Base-by-base conservation (phyloP, 306 rosid genomes). In the Mimosa bimucronata region DNA sequence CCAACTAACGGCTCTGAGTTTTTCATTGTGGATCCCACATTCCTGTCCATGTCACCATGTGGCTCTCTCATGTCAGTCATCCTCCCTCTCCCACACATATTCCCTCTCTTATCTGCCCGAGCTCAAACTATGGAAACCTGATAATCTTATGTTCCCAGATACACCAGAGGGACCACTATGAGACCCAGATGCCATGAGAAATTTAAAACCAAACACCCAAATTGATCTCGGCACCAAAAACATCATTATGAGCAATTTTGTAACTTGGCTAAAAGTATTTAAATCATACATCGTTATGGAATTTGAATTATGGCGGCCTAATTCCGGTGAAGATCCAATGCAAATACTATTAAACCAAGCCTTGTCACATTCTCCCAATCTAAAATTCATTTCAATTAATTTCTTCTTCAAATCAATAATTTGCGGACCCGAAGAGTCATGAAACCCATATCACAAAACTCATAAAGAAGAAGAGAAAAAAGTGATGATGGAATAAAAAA, bases 91-190 rank as follows among this genome's bases (percentile, higher is more conserved):
- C n/a, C n/a, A n/a, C n/a, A n/a, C n/a, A n/a, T n/a, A n/a, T n/a
- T n/a, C n/a, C n/a, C n/a, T n/a, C n/a, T n/a, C n/a, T n/a, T n/a
- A n/a, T n/a, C n/a, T n/a, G n/a, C n/a, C n/a, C n/a, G n/a, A n/a
- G n/a, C n/a, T n/a, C n/a, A n/a, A n/a, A n/a, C n/a, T n/a, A n/a
- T n/a, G n/a, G n/a, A n/a, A n/a, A n/a, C n/a, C n/a, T n/a, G n/a
- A 95, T 23, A 95, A 81, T 50, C 87, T 88, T 11, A 95, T 68
- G 78, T 86, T 90, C 0, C 99, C 98, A 42, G 26, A 64, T 16
- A 95, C 97, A 0, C 98, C 99, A 0, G 98, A 93, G 67, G 96
- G 98, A 2, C 99, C 98, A 19, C 99, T 91, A 85, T 95, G 99
- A 8, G 98, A 93, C 66, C 98, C 99, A 6, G 99, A 80, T 3